A percentile compares a stretch with the other conserved stretches of the same genome.
phyloP scores from a whole-genome alignment of 2,329 filamentous ascomycete genomes.

The Verticillium zaregamsianum region DNA sequence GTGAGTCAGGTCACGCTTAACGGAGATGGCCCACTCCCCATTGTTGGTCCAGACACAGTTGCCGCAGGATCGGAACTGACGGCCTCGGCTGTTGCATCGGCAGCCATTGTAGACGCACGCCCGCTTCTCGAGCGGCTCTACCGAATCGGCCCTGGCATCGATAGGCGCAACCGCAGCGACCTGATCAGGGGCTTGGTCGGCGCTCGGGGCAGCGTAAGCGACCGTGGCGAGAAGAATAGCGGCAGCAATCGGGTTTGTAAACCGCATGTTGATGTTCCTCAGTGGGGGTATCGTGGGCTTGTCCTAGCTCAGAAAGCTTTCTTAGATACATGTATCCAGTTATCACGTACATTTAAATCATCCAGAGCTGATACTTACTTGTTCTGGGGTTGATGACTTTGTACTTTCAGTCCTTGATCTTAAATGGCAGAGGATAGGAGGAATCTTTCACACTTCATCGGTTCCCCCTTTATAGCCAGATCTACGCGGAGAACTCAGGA shows the following conservation, averaged over 20 bases:
- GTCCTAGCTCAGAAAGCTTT: neutral
- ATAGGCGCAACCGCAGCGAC: neutral
- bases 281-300: neutral
- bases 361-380: neutral
- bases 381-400: neutral
- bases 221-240: conserved; percentile 3
- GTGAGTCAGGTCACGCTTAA: conserved; percentile 15
- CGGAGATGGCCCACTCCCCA: conserved; percentile 12
- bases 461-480: neutral
- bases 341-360: neutral
- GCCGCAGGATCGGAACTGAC: conserved; percentile 18
- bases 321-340: neutral
- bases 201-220: neutral
- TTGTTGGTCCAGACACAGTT: conserved; percentile 16
- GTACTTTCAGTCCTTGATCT: neutral
- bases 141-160: neutral
- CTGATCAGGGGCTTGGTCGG: neutral
- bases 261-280: conserved; percentile 8
- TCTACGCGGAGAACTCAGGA: neutral
- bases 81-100: conserved; percentile 17
- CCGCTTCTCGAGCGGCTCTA: neutral
- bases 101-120: conserved; percentile 14
- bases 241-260: conserved; percentile 2
- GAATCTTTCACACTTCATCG: neutral
- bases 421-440: neutral